A percentile compares a stretch with the other conserved stretches of the same genome.
These are phyloP conservation scores for Termitomyces sp. DNA, from an alignment of 768 basidiomycete genomes.

Conservation along the genomic window DNA sequence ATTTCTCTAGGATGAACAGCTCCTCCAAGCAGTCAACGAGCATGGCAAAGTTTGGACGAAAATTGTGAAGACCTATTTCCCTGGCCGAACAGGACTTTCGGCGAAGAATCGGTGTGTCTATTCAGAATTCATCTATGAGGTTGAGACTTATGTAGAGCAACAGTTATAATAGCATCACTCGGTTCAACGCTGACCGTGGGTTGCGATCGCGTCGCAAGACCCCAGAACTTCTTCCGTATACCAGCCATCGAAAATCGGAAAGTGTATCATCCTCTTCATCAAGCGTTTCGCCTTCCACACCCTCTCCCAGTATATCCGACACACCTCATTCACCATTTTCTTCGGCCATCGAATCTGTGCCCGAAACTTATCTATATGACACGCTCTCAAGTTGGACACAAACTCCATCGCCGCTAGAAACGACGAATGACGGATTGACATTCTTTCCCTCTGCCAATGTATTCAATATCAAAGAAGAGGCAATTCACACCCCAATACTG, in stretches of 20 bases:
- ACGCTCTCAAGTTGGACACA: constrained; percentile 18
- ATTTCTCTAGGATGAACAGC: constrained; percentile 41
- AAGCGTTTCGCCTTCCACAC: constrained; percentile 35
- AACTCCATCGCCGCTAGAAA: constrained; percentile 13
- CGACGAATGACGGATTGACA: constrained; percentile 7
- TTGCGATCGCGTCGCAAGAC: constrained; percentile 31
- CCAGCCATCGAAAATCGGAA: constrained; percentile 25
- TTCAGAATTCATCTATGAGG: neutral
- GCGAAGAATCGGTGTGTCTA: constrained; percentile 49
- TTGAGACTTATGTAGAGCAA: neutral
- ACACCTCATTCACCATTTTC: constrained; percentile 19
- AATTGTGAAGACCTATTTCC: constrained; percentile 56
- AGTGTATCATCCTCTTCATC: constrained; percentile 33
- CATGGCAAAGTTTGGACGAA: constrained; percentile 60
- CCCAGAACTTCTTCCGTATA: constrained; percentile 24
- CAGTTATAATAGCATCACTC: constrained; percentile 49
- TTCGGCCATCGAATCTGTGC: constrained; percentile 15
- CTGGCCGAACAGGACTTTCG: constrained; percentile 51
- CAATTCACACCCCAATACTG: constrained; percentile 17
- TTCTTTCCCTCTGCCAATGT: constrained; percentile 14
- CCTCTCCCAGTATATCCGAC: constrained; percentile 20
- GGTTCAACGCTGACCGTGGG: constrained; percentile 36
- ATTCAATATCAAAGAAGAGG: constrained; percentile 15
- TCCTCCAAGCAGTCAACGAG: constrained; percentile 47
- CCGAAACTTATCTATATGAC: constrained; percentile 19